A percentile compares a stretch with the other conserved stretches of the same genome.
Evolutionary conservation across 202 grass and related monocot species (phyloP).

Genomic region (Digitaria exilis): DNA sequence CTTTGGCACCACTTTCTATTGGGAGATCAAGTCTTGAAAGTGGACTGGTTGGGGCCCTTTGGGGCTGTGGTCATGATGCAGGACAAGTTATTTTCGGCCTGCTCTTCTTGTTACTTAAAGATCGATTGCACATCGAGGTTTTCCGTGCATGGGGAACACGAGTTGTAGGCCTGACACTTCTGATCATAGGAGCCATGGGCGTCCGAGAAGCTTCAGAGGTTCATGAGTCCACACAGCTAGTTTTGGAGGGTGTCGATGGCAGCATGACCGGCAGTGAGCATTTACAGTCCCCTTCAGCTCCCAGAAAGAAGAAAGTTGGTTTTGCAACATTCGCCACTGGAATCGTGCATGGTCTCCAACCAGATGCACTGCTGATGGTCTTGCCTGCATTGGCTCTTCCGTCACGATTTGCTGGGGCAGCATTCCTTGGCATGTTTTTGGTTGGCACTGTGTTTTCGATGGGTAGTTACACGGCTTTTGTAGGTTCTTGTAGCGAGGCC

Average conservation of each 20-base stretch:
- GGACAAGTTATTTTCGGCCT: slow-evolving; percentile 97
- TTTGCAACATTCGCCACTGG: slow-evolving; percentile 91
- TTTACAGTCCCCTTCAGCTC: slow-evolving; percentile 31
- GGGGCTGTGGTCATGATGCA: slow-evolving; percentile 97
- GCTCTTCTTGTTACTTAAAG: slow-evolving; percentile 92
- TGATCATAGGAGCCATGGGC: slow-evolving; percentile 81
- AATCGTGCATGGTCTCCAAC: slow-evolving; percentile 87
- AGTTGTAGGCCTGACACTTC: slow-evolving; percentile 87
- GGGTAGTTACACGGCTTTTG: slow-evolving; percentile 93
- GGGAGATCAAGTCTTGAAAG: slow-evolving; percentile 86
- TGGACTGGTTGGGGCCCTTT: slow-evolving; percentile 89
- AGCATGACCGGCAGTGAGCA: slow-evolving; percentile 28
- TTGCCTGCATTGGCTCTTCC: slow-evolving; percentile 86
- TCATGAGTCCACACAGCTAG: slow-evolving; percentile 47
- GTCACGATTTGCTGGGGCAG: slow-evolving; percentile 78
- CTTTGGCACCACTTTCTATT: slow-evolving; percentile 85
- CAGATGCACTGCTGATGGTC: slow-evolving; percentile 89
- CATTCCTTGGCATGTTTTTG: slow-evolving; percentile 94
- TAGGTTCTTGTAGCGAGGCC: slow-evolving; percentile 92
- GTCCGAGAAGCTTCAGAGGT: slow-evolving; percentile 72
- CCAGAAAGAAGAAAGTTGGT: slow-evolving; percentile 83
- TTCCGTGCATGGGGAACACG: slow-evolving; percentile 84
- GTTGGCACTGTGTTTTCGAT: slow-evolving; percentile 88
- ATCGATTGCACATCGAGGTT: slow-evolving; percentile 89
- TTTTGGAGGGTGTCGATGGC: slow-evolving; percentile 51